phyloP scores from a whole-genome alignment of 176 grass and related monocot species.

The Calamus simplicifolius region DNA sequence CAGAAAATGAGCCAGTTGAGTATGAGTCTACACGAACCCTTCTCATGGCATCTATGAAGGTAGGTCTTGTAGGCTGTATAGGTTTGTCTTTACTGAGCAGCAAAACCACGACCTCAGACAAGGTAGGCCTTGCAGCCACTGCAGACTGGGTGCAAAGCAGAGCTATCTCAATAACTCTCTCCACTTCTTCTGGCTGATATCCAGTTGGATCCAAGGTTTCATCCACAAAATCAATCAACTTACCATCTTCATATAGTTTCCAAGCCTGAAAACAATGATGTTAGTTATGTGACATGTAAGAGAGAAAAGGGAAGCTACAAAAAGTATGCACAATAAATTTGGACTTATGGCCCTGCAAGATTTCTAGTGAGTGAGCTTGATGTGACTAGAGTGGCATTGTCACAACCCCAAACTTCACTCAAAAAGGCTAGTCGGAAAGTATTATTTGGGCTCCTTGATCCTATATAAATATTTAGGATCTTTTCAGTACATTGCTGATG shows the following conservation, averaged over 20 bases:
- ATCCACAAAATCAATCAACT: conserved; percentile 51
- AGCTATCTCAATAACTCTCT: conserved; percentile 57
- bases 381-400: too few relatives aligned
- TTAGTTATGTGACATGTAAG: too few relatives aligned
- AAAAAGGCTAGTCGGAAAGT: too few relatives aligned
- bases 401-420: too few relatives aligned
- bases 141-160: conserved; percentile 76
- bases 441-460: too few relatives aligned
- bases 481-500: too few relatives aligned
- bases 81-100: conserved; percentile 36
- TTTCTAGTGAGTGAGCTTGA: too few relatives aligned
- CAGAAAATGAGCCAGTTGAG: conserved; percentile 41
- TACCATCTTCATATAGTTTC: conserved; percentile 54
- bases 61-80: conserved; percentile 46
- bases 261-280: conserved; percentile 33
- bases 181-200: conserved; percentile 42
- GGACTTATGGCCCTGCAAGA: too few relatives aligned
- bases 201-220: conserved; percentile 45
- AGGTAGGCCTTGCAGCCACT: conserved; percentile 53
- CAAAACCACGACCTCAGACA: conserved; percentile 62
- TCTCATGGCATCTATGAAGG: conserved; percentile 56
- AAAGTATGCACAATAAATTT: too few relatives aligned
- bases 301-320: too few relatives aligned
- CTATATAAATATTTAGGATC: too few relatives aligned
- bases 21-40: conserved; percentile 43